Percentiles rank a stretch among this genome's conserved stretches.
phyloP scores from a whole-genome alignment of 2,329 filamentous ascomycete genomes.

The Drechslera avenae region DNA sequence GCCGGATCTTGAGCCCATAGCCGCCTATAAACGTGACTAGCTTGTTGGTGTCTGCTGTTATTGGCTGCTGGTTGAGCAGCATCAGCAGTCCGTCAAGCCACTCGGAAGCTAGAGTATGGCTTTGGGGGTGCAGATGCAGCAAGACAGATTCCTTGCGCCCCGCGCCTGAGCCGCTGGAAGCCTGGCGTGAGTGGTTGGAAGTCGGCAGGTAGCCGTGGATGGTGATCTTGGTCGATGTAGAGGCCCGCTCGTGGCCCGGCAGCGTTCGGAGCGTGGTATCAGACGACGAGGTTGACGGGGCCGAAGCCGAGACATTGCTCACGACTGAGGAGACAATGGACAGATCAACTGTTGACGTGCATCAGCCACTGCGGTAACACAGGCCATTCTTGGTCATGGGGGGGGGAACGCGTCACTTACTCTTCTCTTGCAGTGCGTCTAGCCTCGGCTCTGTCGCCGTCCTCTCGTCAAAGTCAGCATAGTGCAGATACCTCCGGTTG shows the following conservation, averaged over 20 bases:
- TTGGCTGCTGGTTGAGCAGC: slow-evolving; percentile 91
- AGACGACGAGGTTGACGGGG: slow-evolving; percentile 55
- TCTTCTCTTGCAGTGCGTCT: slow-evolving; percentile 75
- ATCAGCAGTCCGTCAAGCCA: slow-evolving; percentile 96
- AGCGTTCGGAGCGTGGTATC: slow-evolving; percentile 54
- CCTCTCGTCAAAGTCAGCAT: slow-evolving; percentile 77
- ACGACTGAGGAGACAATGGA: slow-evolving; percentile 88
- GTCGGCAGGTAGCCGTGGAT: slow-evolving; percentile 73
- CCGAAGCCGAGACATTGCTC: slow-evolving; percentile 80
- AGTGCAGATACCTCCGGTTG: slow-evolving; percentile 88
- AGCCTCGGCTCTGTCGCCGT: slow-evolving; percentile 69
- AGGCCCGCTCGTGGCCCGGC: slow-evolving; percentile 36
- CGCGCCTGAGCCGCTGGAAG: slow-evolving; percentile 37
- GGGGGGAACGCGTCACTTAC: slow-evolving; percentile 47
- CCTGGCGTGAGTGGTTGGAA: slow-evolving; percentile 34
- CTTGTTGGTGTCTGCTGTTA: slow-evolving; percentile 95
- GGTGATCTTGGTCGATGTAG: slow-evolving; percentile 79
- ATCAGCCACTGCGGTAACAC: slow-evolving; percentile 38
- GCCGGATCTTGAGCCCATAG: slow-evolving; percentile 88
- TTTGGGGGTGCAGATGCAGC: slow-evolving; percentile 80
- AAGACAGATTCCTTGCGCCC: slow-evolving; percentile 70
- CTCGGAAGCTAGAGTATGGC: slow-evolving; percentile 84
- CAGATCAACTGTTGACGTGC: slow-evolving; percentile 68
- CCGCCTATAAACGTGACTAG: slow-evolving; percentile 83
- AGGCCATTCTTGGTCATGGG: slow-evolving; percentile 3